A percentile compares a stretch with the other conserved stretches of the same genome.
These are phyloP conservation scores for Sporothrix pseudoabietina DNA, from an alignment of 2,329 filamentous ascomycete species.

Conservation along the genomic window DNA sequence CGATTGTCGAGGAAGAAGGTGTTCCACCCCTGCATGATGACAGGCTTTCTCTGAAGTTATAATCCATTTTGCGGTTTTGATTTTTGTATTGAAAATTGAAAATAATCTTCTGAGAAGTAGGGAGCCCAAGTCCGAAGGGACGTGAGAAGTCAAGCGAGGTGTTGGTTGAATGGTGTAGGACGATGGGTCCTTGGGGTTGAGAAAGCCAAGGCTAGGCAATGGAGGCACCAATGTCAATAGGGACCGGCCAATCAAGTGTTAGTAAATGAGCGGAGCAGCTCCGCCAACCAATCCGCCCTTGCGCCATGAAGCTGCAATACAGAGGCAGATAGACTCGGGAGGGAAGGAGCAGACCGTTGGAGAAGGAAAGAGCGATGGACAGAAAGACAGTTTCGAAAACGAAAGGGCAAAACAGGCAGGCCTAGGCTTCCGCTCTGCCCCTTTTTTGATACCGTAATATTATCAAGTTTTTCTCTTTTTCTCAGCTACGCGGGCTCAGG, in stretches of 20 bases:
- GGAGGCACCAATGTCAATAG: conserved; percentile 15
- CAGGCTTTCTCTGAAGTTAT: conserved; percentile 20
- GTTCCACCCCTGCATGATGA: conserved; percentile 18
- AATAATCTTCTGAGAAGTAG: neutral
- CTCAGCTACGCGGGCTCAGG: neutral
- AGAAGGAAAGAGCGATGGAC: conserved; percentile 13
- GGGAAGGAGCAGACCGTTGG: neutral
- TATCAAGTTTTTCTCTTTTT: neutral
- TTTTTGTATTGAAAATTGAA: no score
- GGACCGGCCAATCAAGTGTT: conserved; percentile 24
- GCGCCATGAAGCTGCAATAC: neutral
- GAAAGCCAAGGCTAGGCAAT: neutral
- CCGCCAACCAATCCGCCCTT: conserved; percentile 20
- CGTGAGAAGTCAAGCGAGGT: neutral
- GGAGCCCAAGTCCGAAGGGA: neutral
- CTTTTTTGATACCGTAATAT: neutral
- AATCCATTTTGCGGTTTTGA: neutral
- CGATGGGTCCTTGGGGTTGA: neutral
- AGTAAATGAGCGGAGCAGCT: neutral
- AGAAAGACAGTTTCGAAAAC: neutral
- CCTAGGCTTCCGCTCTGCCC: neutral
- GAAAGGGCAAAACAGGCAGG: neutral
- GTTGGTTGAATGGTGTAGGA: neutral
- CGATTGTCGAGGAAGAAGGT: neutral
- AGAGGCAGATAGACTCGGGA: no score